Percentiles rank a stretch among this genome's conserved stretches.
Conservation (phyloP, 805 yeast genomes). For the Wickerhamiella domercqiae region DNA sequence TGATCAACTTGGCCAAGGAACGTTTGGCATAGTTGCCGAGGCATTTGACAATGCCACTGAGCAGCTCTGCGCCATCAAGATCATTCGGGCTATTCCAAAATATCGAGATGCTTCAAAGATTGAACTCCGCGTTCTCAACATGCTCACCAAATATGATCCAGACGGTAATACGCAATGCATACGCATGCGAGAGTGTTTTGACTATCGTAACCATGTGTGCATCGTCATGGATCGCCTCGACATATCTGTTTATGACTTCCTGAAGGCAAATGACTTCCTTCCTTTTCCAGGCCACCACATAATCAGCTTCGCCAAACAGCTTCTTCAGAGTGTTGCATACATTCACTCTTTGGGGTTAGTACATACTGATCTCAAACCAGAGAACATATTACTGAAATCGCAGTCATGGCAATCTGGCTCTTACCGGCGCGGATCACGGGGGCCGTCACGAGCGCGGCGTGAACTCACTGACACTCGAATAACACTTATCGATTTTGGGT, state of each 20-base stretch:
- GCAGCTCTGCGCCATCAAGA: constrained; percentile 71
- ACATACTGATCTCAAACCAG: constrained; percentile 96
- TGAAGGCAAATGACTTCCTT: constrained; percentile 65
- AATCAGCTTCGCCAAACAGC: constrained; percentile 74
- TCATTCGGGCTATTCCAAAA: constrained; percentile 81
- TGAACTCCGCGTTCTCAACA: constrained; percentile 68
- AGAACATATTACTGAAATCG: constrained; percentile 53
- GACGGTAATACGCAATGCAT: constrained; percentile 59
- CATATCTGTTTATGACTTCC: constrained; percentile 75
- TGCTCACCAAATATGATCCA: constrained; percentile 58
- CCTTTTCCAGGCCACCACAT: constrained; percentile 94
- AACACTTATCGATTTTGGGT: constrained; percentile 91
- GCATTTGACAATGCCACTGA: constrained; percentile 55
- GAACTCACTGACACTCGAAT: constrained; percentile 65
- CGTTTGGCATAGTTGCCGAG: constrained; percentile 78
- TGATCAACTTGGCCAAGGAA: constrained; percentile 73
- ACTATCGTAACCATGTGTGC: constrained; percentile 85
- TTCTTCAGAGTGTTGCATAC: constrained; percentile 71
- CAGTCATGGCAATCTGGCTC: constrained; percentile 3
- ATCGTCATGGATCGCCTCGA: constrained; percentile 80
- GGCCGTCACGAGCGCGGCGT: constrained; percentile 18
- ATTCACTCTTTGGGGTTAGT: constrained; percentile 79
- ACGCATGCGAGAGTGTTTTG: constrained; percentile 78
- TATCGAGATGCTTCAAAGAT: constrained; percentile 92
- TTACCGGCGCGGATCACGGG: constrained; percentile 11